phyloP scores from a whole-genome alignment of 129 eudicot species.

The Kitagawia praeruptora region DNA sequence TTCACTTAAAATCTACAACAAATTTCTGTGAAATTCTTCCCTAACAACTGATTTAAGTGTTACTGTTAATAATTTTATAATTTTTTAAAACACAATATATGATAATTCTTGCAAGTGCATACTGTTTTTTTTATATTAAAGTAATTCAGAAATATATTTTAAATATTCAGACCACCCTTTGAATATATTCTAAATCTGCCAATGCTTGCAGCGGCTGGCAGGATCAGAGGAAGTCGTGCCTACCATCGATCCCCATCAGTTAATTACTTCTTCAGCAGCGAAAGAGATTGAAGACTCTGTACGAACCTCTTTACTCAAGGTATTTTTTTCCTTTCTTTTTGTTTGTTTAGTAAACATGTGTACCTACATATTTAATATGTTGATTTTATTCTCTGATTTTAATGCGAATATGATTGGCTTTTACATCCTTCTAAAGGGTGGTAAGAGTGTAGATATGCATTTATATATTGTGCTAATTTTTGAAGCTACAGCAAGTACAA shows the following conservation, averaged over 20 bases:
- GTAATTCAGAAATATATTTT: no score
- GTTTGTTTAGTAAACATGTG: not conserved
- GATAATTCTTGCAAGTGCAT: not conserved
- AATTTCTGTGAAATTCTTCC: not conserved
- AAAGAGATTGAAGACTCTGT: slow-evolving; percentile 50
- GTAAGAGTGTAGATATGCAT: not conserved
- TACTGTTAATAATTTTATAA: not conserved
- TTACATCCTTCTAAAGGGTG: not conserved
- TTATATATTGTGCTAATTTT: not conserved
- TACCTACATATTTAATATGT: not conserved
- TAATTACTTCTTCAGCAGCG: slow-evolving; percentile 27
- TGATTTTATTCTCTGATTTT: not conserved
- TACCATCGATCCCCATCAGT: slow-evolving; percentile 41
- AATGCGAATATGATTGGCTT: not conserved
- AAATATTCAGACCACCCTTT: not conserved
- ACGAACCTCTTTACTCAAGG: slow-evolving; percentile 64
- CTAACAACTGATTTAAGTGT: not conserved
- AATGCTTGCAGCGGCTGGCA: slow-evolving; percentile 65
- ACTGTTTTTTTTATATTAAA: no score
- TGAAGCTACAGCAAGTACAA: not conserved
- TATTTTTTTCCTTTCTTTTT: slow-evolving; percentile 14
- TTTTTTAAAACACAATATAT: not conserved
- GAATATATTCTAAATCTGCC: not conserved
- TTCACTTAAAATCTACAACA: not conserved
- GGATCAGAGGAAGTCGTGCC: slow-evolving; percentile 85